These are phyloP conservation scores for Podaxis mareebaensis DNA, from an alignment of 768 basidiomycete species.

Conservation along the genomic window DNA sequence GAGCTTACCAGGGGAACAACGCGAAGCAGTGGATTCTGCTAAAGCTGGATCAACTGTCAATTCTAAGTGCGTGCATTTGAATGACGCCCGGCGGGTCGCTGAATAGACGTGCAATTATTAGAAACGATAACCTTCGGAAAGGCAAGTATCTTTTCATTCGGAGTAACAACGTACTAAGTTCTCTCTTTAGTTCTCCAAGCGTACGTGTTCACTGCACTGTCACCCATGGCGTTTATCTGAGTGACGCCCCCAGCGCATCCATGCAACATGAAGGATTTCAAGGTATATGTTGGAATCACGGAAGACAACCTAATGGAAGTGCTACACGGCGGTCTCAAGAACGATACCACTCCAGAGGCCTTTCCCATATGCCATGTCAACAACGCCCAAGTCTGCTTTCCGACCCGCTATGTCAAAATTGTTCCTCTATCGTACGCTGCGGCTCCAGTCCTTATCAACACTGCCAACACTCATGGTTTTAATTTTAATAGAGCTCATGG, in stretches of 20 bases:
- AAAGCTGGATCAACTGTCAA: constrained; percentile 54
- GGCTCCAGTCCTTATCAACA: neutral
- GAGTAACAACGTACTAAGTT: constrained; percentile 15
- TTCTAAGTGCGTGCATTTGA: constrained; percentile 63
- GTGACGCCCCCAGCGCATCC: constrained; percentile 60
- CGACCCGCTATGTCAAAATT: constrained; percentile 72
- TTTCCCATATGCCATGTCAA: constrained; percentile 62
- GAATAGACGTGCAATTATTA: constrained; percentile 26
- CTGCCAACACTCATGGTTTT: neutral
- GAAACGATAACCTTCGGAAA: constrained; percentile 82
- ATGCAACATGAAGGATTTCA: constrained; percentile 86
- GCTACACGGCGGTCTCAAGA: constrained; percentile 62
- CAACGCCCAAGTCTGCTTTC: constrained; percentile 54
- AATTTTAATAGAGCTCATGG: constrained; percentile 56
- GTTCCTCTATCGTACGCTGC: constrained; percentile 67
- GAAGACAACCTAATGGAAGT: constrained; percentile 71
- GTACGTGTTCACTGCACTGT: constrained; percentile 26
- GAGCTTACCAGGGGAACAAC: constrained; percentile 53
- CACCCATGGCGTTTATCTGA: constrained; percentile 12
- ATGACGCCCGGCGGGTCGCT: neutral
- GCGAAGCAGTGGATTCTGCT: constrained; percentile 72
- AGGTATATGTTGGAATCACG: constrained; percentile 63
- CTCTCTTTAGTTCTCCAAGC: constrained; percentile 39
- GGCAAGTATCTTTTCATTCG: constrained; percentile 38
- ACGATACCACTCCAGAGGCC: constrained; percentile 63